Conservation (phyloP, 805 yeast species). For the Schizosaccharomyces lindneri region DNA sequence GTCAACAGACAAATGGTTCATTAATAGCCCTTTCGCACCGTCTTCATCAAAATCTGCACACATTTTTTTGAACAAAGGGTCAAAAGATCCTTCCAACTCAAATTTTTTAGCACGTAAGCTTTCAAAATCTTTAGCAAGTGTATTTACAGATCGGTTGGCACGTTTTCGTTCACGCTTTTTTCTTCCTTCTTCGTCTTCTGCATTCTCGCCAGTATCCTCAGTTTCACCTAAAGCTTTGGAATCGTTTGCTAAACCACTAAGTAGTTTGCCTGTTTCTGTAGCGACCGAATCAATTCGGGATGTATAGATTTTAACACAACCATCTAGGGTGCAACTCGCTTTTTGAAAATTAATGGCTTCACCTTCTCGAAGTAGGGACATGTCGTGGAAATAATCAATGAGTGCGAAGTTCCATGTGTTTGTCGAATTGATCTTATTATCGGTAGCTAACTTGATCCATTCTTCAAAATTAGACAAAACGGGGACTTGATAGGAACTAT, state of each 20-base stretch:
- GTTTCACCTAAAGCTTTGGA: slow-evolving; percentile 5
- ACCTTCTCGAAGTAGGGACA: slow-evolving; percentile 48
- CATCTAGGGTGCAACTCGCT: slow-evolving; percentile 79
- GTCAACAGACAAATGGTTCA: slow-evolving; percentile 26
- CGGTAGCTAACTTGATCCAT: slow-evolving; percentile 66
- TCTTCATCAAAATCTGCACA: slow-evolving; percentile 24
- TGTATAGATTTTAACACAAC: slow-evolving; percentile 79
- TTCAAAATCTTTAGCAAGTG: slow-evolving; percentile 13
- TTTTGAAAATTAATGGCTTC: slow-evolving; percentile 68
- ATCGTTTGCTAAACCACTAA: slow-evolving; percentile 40
- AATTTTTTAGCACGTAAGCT: slow-evolving; percentile 12
- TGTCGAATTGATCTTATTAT: slow-evolving; percentile 56
- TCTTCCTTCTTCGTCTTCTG: slow-evolving; percentile 7
- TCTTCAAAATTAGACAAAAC: slow-evolving; percentile 30
- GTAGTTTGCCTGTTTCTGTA: slow-evolving; percentile 61
- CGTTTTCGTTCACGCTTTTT: slow-evolving; percentile 6
- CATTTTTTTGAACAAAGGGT: slow-evolving; percentile 19
- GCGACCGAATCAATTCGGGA: slow-evolving; percentile 83
- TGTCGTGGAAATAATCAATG: slow-evolving; percentile 75
- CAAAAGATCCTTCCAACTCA: slow-evolving; percentile 18
- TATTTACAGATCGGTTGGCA: slow-evolving; percentile 10
- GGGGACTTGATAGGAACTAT: slow-evolving; percentile 7
- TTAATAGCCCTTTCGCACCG: slow-evolving; percentile 18
- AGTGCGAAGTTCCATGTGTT: slow-evolving; percentile 81
- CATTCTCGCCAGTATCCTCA: slow-evolving; percentile 8